Evolutionary conservation across 2,329 filamentous ascomycete genomes (phyloP), one percentile per base, ranked within the genome.

Genomic region (Hypoxylon sp.): DNA sequence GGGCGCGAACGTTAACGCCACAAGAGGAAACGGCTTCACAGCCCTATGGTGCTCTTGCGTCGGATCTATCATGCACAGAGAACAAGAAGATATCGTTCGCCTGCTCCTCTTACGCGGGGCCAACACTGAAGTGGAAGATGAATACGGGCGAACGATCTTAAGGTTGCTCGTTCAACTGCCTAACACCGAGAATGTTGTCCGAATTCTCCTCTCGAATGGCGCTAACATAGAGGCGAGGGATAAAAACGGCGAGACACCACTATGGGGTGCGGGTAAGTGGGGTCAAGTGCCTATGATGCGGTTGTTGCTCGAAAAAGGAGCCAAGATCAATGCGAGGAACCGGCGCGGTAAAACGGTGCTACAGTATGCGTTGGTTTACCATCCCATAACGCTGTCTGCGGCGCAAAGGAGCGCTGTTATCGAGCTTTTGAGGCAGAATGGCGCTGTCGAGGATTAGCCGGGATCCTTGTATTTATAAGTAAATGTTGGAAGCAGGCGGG

Each of bases 261-360:
- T 70, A 10, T 37, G n/a, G 11, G 9, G 10, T 5, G 35, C 50
- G 10, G 29, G n/a, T 22, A 3, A 0, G 9, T 19, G 17, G 9
- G 31, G 50, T 11, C 0, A 22, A 6, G 6, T 35, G 5, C 3
- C n/a, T 37, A 14, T 35, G 50, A 24, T 64, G 24, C n/a, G 31
- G 50, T 24, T 54, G n/a, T 51, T 72, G 2, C 39, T 70, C 4
- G 47, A 66, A 13, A 17, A 44, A 13, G 54, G 31, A 10, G 54
- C 44, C 19, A 31, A 62, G 24, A 17, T 44, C 5, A 47, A 60
- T 26, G 22, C 24, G 13, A 31, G 9, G 13, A 8, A 52, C 22
- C 10, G 13, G 2, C 0, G 5, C 31, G 47, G 57, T 10, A 0
- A 5, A 5, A 63, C 59, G 14, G 48, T 46, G 19, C 50, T 69